Conservation (phyloP, 129 eudicot genomes). For the Chrysanthemum seticuspe region DNA sequence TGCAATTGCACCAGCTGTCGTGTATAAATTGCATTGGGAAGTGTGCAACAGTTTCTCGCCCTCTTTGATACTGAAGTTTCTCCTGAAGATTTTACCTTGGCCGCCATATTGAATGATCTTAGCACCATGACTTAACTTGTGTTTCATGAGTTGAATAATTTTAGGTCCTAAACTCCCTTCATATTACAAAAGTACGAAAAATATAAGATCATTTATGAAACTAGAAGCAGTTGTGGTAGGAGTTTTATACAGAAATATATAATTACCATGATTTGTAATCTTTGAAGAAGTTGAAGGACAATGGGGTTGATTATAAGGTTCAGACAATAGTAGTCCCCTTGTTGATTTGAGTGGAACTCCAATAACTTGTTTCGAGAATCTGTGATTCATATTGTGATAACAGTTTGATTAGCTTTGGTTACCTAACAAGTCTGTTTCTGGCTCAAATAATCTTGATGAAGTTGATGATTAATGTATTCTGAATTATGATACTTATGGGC, state of each 20-base stretch:
- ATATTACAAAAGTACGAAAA: background rate
- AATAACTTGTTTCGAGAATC: constrained; percentile 19
- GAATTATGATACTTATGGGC: constrained; percentile 28
- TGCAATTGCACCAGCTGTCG: constrained; percentile 41
- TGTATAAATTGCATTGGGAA: constrained; percentile 34
- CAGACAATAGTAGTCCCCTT: constrained; percentile 11
- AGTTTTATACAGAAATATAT: background rate
- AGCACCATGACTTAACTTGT: constrained; percentile 40
- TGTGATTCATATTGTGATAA: constrained; percentile 23
- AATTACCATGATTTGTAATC: constrained; percentile 5
- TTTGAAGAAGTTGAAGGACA: constrained; percentile 2
- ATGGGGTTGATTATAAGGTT: constrained; percentile 20
- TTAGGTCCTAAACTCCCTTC: constrained; percentile 40
- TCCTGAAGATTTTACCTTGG: constrained; percentile 26
- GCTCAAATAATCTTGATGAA: background rate
- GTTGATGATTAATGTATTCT: constrained; percentile 10
- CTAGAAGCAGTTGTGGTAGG: background rate
- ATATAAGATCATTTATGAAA: background rate
- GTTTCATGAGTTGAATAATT: constrained; percentile 33
- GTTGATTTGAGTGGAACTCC: constrained; percentile 23
- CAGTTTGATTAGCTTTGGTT: background rate
- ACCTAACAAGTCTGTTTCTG: background rate
- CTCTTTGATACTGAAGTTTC: constrained; percentile 21
- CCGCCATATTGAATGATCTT: constrained; percentile 34
- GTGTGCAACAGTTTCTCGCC: constrained; percentile 38